Evolutionary conservation across 495 filamentous ascomycete genomes (phyloP).

Genomic region (Hyaloscypha hepaticicola): DNA sequence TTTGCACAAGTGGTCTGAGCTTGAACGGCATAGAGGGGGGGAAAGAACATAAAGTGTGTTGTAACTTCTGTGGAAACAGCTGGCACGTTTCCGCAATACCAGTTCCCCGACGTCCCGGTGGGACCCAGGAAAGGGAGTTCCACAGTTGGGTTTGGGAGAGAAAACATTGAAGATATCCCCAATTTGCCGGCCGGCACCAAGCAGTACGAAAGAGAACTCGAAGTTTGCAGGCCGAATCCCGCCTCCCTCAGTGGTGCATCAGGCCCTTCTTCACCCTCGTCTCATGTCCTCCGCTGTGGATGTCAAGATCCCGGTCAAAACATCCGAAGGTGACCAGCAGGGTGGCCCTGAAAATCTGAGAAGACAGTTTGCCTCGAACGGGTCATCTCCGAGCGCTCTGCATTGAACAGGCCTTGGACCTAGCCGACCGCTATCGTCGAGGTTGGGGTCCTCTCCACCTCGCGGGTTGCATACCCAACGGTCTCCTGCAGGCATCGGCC

Average conservation of each 20-base stretch:
- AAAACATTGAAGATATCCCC: conserved; percentile 20
- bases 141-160: conserved; percentile 8
- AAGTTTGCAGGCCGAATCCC: conserved; percentile 26
- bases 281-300: conserved; percentile 29
- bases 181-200: conserved; percentile 26
- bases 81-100: neutral
- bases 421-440: conserved; percentile 28
- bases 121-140: conserved; percentile 13
- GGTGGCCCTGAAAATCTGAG: conserved; percentile 24
- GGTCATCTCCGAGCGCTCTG: conserved; percentile 30
- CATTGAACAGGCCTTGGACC: conserved; percentile 30
- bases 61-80: neutral
- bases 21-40: neutral
- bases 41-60: neutral
- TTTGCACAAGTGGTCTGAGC: neutral
- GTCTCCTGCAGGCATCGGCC: conserved; percentile 27
- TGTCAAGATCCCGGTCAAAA: conserved; percentile 31
- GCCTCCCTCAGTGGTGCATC: conserved; percentile 23
- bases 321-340: conserved; percentile 30
- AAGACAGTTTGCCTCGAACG: conserved; percentile 26
- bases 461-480: conserved; percentile 27
- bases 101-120: neutral
- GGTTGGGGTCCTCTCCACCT: conserved; percentile 24
- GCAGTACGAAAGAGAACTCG: conserved; percentile 6
- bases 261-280: conserved; percentile 31